Percentiles rank a stretch among this genome's conserved stretches.
These are phyloP conservation scores for Crinitomyces ghanaensis DNA, from an alignment of 805 yeast genomes.

Conservation along the genomic window DNA sequence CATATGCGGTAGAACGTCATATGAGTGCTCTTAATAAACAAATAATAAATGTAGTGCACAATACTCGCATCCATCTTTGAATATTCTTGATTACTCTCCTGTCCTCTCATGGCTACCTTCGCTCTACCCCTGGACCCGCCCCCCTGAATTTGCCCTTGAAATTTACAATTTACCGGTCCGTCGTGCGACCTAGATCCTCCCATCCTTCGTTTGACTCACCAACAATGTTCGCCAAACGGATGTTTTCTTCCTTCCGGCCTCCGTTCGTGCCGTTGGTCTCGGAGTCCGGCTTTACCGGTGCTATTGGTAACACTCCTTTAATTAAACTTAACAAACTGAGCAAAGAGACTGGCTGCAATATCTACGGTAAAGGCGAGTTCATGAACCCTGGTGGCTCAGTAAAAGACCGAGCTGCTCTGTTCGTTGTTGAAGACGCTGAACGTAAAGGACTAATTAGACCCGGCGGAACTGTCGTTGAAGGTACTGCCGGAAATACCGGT, in stretches of 20 bases:
- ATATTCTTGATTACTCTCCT: too few relatives aligned
- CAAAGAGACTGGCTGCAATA: constrained; percentile 51
- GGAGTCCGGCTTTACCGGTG: constrained; percentile 59
- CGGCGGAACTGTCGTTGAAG: constrained; percentile 85
- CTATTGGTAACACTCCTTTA: constrained; percentile 91
- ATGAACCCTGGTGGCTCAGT: constrained; percentile 93
- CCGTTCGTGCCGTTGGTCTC: constrained; percentile 59
- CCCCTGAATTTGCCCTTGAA: too few relatives aligned
- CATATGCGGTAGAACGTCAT: too few relatives aligned
- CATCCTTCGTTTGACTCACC: too few relatives aligned
- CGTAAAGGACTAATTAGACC: constrained; percentile 39
- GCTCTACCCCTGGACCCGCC: too few relatives aligned
- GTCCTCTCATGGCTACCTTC: too few relatives aligned
- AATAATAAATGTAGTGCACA: too few relatives aligned
- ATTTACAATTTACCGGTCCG: too few relatives aligned
- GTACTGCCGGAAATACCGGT: constrained; percentile 95
- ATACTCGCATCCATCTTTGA: too few relatives aligned
- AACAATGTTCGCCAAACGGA: too few relatives aligned
- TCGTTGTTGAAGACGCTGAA: constrained; percentile 70
- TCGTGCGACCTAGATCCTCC: too few relatives aligned
- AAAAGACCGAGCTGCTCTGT: constrained; percentile 82
- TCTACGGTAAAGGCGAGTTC: constrained; percentile 84
- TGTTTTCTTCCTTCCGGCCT: constrained; percentile 12
- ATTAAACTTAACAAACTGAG: constrained; percentile 49
- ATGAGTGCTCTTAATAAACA: too few relatives aligned